phyloP scores from a whole-genome alignment of 2,329 filamentous ascomycete species.

The Chalaropsis ovoidea region DNA sequence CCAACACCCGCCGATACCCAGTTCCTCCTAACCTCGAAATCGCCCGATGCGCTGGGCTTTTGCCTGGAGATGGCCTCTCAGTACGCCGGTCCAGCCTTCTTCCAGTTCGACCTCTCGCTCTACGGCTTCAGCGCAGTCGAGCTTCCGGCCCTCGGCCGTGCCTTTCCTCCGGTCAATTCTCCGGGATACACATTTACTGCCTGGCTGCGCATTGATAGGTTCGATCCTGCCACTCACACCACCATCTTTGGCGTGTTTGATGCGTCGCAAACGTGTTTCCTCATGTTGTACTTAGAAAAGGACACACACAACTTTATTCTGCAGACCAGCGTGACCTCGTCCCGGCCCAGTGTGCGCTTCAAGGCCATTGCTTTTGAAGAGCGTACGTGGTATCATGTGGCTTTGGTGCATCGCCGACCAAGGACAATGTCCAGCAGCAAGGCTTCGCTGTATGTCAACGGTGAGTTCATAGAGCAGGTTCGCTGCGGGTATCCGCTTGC shows the following conservation, averaged over 20 bases:
- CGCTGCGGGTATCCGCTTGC: conserved; percentile 78
- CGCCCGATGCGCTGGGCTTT: conserved; percentile 53
- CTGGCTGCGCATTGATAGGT: conserved; percentile 82
- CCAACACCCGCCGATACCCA: conserved; percentile 74
- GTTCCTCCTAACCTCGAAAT: conserved; percentile 51
- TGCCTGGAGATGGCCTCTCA: conserved; percentile 60
- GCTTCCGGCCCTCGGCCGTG: conserved; percentile 69
- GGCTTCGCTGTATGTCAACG: conserved; percentile 81
- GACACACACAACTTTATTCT: conserved; percentile 91
- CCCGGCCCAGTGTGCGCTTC: conserved; percentile 84
- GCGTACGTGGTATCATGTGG: conserved; percentile 85
- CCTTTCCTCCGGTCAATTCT: conserved; percentile 70
- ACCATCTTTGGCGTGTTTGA: conserved; percentile 96
- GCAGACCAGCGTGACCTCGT: conserved; percentile 83
- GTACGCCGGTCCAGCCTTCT: conserved; percentile 69
- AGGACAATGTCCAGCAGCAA: conserved; percentile 67
- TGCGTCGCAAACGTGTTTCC: conserved; percentile 79
- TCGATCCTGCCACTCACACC: conserved; percentile 76
- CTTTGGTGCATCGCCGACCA: conserved; percentile 70
- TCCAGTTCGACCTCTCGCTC: conserved; percentile 87
- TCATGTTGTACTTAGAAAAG: conserved; percentile 86
- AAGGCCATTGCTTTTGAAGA: conserved; percentile 69
- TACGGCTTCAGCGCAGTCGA: conserved; percentile 87
- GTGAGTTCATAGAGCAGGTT: conserved; percentile 85
- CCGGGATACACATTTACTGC: conserved; percentile 83